A percentile compares a stretch with the other conserved stretches of the same genome.
Evolutionary conservation across 1,139 yeast genomes (phyloP).

Genomic region (Kazachstania sp.): DNA sequence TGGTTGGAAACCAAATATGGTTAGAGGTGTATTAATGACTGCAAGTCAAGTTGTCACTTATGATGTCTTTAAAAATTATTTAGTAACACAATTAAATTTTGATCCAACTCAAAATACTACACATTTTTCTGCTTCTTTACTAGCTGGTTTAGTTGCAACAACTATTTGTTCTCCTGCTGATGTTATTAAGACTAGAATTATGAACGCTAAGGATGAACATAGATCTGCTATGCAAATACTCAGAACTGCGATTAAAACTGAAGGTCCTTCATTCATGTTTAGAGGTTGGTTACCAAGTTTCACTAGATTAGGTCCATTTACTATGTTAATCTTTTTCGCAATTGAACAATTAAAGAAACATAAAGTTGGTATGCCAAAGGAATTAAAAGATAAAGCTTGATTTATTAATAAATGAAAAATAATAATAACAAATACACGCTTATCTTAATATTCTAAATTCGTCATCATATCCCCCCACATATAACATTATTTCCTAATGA

Average conservation of each 20-base stretch:
- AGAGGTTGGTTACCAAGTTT: conserved; percentile 90
- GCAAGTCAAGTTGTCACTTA: conserved; percentile 88
- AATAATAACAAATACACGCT: too few species aligned
- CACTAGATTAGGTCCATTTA: conserved; percentile 81
- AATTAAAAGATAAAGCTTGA: neutral
- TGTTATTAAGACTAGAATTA: conserved; percentile 79
- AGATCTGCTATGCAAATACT: conserved; percentile 46
- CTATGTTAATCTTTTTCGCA: conserved; percentile 75
- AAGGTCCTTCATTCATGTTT: conserved; percentile 73
- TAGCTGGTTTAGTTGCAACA: conserved; percentile 82
- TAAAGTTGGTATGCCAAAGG: conserved; percentile 42
- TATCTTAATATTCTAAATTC: neutral
- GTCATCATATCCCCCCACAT: too few species aligned
- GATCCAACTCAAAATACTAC: conserved; percentile 60
- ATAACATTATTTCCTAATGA: too few species aligned
- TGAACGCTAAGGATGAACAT: conserved; percentile 54
- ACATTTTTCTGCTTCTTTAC: conserved; percentile 66
- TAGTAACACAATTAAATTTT: conserved; percentile 44
- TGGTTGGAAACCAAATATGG: conserved; percentile 70
- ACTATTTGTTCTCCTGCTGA: conserved; percentile 91
- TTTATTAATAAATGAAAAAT: too few species aligned
- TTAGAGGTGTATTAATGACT: conserved; percentile 81
- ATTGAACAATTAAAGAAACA: conserved; percentile 65
- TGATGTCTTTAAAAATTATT: conserved; percentile 59
- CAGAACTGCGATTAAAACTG: conserved; percentile 48